Conservation (phyloP, 257 asterid genomes). For the Lantana camara region DNA sequence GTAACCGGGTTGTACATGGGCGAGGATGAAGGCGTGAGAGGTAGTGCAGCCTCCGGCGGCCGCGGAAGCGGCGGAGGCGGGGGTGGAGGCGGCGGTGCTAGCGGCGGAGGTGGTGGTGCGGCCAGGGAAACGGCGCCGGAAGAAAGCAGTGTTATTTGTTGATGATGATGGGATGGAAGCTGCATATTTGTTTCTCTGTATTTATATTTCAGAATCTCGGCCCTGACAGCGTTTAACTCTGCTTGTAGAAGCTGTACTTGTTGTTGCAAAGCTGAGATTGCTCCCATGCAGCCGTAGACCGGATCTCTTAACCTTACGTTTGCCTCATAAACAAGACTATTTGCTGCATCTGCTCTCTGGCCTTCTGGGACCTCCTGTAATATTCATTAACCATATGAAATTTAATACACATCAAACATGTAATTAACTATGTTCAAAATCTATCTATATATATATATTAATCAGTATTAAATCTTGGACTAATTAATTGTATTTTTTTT, state of each 20-base stretch:
- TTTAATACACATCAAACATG: no score
- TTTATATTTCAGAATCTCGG: conserved; percentile 65
- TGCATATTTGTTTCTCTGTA: conserved; percentile 37
- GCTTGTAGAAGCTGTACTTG: conserved; percentile 63
- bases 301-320: conserved; percentile 82
- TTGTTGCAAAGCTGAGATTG: conserved; percentile 70
- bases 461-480: no score
- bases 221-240: conserved; percentile 51
- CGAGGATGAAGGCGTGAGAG: conserved; percentile 36
- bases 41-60: conserved; percentile 24
- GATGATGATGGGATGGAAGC: conserved; percentile 19
- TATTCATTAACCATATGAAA: no score
- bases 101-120: conserved; percentile 33
- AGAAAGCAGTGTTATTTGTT: conserved; percentile 43
- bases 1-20: conserved; percentile 49
- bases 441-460: no score
- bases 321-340: conserved; percentile 84
- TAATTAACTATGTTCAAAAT: conserved; percentile 12
- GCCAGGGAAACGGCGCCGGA: conserved; percentile 49
- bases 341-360: conserved; percentile 82
- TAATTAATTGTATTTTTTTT: no score
- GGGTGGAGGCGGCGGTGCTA: conserved; percentile 25
- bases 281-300: conserved; percentile 91
- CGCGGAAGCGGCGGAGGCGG: conserved; percentile 28
- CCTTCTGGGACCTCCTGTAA: conserved; percentile 75